A percentile compares a stretch with the other conserved stretches of the same genome.
These are phyloP conservation scores for Dryas drummondii DNA, from an alignment of 306 rosid genomes.

Conservation along the genomic window DNA sequence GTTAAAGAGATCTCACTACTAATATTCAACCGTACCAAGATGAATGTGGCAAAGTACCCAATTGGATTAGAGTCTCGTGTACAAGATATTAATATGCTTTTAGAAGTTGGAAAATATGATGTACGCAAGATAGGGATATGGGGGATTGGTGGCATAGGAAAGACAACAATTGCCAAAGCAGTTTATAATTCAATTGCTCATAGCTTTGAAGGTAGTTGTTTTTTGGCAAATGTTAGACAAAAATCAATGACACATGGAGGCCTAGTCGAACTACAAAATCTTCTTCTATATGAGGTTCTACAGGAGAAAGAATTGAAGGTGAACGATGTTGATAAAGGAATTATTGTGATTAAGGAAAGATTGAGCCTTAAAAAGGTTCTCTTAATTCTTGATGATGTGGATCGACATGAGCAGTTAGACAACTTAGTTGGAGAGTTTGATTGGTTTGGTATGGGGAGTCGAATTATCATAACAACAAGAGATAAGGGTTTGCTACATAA, in stretches of 20 bases:
- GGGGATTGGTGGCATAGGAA: not conserved
- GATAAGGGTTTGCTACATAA: not conserved
- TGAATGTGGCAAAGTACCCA: not conserved
- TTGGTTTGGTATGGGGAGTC: not conserved
- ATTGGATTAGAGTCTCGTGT: not conserved
- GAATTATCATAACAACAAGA: not conserved
- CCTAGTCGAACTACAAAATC: not conserved
- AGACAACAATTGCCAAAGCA: not conserved
- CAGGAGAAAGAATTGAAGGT: not conserved
- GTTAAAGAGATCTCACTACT: not conserved
- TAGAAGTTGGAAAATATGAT: not conserved
- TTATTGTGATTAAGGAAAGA: not conserved
- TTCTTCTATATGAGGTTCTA: not conserved
- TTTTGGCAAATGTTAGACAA: not conserved
- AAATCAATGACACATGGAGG: not conserved
- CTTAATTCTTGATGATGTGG: slow-evolving; percentile 4
- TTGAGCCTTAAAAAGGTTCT: not conserved
- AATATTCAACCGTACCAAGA: not conserved
- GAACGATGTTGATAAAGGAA: not conserved
- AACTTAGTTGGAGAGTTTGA: not conserved
- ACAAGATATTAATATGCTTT: not conserved
- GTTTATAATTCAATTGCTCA: not conserved
- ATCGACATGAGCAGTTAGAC: not conserved
- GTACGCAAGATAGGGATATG: not conserved
- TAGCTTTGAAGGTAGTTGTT: not conserved